Base-by-base conservation (phyloP, 2,329 filamentous ascomycete species). In the Cladosporium sp. region DNA sequence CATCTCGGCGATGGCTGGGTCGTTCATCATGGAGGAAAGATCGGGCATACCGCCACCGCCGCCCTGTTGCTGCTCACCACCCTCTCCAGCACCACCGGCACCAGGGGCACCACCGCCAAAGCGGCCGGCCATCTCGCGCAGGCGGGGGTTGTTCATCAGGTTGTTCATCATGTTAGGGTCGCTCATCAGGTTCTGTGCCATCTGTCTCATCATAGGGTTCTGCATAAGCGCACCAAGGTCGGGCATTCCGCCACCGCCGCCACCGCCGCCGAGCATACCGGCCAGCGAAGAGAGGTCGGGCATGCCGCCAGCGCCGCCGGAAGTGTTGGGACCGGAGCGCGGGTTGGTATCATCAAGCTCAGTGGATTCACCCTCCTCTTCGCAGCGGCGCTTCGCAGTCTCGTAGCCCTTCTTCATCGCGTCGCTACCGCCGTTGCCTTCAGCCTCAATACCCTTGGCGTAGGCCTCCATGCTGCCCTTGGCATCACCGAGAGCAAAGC, bases 321-420 rank as follows among this genome's bases (percentile, higher is more conserved):
- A 16, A 22, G 20, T 22, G 25, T 27, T 35, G 19, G 45, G 36
- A 18, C 45, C 45, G 16, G 45, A 48, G 45, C 45, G 45, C 13
- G 36, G n/a, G 20, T 5, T n/a, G n/a, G 43, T 38, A n/a, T 12
- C 27, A 25, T 46, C 33, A 16, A 47, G 16, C 18, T 39, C 45
- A 4, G 45, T 15, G 12, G 45, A 43, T 19, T 65, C 70, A n/a
- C 66, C 83, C 62, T 92, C 80, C 70, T 95, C 90, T 56, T 92
- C 88, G 39, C 94, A 85, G 62, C 87, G 82, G 63, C 83, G 83
- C 78, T 87, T 93, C 47, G 91, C 92, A 13, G 93, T 97, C 79
- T 97, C 91, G 66, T 81, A 93, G 16, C 93, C 93, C 73, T 92
- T 94, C 78, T 90, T 92, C 93, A 97, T 97, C 53, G 92, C 90